Evolutionary conservation across 306 rosid species (phyloP).

Genomic region (Adenanthera pavonina): DNA sequence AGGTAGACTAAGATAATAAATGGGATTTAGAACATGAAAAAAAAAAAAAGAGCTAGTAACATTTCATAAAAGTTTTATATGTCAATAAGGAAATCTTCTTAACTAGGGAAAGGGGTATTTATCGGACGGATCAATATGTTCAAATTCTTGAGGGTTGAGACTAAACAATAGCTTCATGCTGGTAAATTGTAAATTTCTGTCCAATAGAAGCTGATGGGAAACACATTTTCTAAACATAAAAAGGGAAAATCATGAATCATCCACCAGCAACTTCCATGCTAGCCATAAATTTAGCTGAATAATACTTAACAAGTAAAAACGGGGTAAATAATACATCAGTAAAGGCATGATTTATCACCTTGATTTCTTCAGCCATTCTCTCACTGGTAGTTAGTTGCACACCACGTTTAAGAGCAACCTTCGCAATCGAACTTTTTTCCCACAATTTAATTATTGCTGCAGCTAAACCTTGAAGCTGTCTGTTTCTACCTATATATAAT

Average conservation of each 20-base stretch:
- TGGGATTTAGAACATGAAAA: not conserved
- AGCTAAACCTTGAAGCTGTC: conserved; percentile 95
- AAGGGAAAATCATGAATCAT: not conserved
- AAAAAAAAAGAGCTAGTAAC: not conserved
- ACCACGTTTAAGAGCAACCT: conserved; percentile 96
- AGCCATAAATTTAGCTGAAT: conserved; percentile 29
- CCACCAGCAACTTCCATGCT: conserved; percentile 13
- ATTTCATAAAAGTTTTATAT: not conserved
- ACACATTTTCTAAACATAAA: conserved; percentile 2
- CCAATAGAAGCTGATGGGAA: not conserved
- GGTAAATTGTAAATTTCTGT: not conserved
- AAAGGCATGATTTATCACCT: conserved; percentile 61
- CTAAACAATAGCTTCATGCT: not conserved
- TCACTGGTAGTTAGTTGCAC: conserved; percentile 96
- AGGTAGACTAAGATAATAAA: not conserved
- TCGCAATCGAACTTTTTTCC: conserved; percentile 88
- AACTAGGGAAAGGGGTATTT: not conserved
- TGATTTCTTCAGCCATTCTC: conserved; percentile 97
- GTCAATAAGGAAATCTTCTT: not conserved
- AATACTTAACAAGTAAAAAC: not conserved
- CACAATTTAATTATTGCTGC: conserved; percentile 81
- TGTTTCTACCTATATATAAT: conserved; percentile 73
- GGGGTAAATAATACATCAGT: conserved; percentile 18
- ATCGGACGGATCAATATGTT: not conserved
- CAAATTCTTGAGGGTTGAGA: conserved; percentile 6